Percentiles rank a stretch among this genome's conserved stretches.
phyloP scores from a whole-genome alignment of 164 flowering plant species.

The Kingdonia uniflora region DNA sequence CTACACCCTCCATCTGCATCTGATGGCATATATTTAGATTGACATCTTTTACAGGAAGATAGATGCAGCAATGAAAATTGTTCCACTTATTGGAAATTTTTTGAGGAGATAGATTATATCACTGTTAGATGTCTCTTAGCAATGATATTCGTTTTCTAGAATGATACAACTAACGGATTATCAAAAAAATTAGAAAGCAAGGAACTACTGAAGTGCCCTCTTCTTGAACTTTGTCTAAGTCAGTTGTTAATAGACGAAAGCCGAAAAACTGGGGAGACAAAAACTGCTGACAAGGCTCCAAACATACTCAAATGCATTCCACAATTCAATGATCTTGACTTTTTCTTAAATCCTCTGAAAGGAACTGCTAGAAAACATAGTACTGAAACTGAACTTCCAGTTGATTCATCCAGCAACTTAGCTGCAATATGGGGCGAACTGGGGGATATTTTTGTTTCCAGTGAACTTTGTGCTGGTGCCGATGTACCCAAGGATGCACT shows the following conservation, averaged over 20 bases:
- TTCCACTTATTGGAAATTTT: constrained; percentile 20
- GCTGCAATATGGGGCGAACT: constrained; percentile 19
- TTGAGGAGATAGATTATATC: constrained; percentile 26
- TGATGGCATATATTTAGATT: constrained; percentile 79
- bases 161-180: constrained; percentile 13
- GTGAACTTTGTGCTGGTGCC: too few relatives aligned
- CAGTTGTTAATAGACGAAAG: constrained; percentile 17
- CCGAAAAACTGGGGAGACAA: constrained; percentile 19
- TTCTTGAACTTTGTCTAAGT: constrained; percentile 11
- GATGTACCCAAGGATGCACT: too few relatives aligned
- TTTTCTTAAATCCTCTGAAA: constrained; percentile 54
- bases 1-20: constrained; percentile 51
- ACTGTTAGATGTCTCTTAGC: constrained; percentile 18
- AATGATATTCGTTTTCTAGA: constrained; percentile 26
- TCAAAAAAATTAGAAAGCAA: constrained; percentile 20
- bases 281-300: constrained; percentile 26
- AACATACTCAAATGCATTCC: constrained; percentile 35
- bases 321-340: constrained; percentile 51
- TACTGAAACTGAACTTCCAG: constrained; percentile 13
- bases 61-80: constrained; percentile 20
- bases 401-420: constrained; percentile 14
- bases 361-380: constrained; percentile 16
- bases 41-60: constrained; percentile 65
- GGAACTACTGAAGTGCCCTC: constrained; percentile 21
- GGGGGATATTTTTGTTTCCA: not conserved